A percentile compares a stretch with the other conserved stretches of the same genome.
Conservation (phyloP, 768 basidiomycete genomes). For the Suillus ampliporus region DNA sequence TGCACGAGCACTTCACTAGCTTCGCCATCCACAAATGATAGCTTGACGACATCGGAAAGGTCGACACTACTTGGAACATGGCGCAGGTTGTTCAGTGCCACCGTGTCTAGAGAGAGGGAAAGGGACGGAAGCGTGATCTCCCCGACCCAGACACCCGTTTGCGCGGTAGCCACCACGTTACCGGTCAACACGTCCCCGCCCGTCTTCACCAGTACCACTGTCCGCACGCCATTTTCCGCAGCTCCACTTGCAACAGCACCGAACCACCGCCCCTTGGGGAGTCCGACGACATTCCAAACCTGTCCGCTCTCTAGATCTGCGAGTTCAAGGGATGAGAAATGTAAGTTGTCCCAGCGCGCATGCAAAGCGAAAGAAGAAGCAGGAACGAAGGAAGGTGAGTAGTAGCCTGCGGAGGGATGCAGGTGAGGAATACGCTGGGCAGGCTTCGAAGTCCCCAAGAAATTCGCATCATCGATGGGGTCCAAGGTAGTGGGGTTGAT, state of each 20-base stretch:
- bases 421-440: conserved; percentile 54
- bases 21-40: conserved; percentile 58
- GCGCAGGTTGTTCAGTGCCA: conserved; percentile 53
- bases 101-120: conserved; percentile 24
- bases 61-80: conserved; percentile 59
- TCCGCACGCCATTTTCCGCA: conserved; percentile 45
- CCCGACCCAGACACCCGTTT: conserved; percentile 67
- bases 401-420: conserved; percentile 56
- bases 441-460: conserved; percentile 28
- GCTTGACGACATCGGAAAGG: conserved; percentile 45
- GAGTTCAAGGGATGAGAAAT: conserved; percentile 70
- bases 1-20: conserved; percentile 65
- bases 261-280: conserved; percentile 71
- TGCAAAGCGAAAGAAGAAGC: conserved; percentile 58
- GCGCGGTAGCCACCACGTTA: conserved; percentile 66
- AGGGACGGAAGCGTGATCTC: conserved; percentile 57
- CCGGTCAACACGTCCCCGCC: conserved; percentile 66
- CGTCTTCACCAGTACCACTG: conserved; percentile 68
- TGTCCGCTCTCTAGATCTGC: conserved; percentile 52
- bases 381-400: conserved; percentile 64
- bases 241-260: conserved; percentile 60
- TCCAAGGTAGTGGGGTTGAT: conserved; percentile 30
- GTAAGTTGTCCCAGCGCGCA: conserved; percentile 68
- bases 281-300: conserved; percentile 55
- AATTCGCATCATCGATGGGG: not conserved